Conservation (phyloP, 305 asterid genomes). For the Ajuga reptans region DNA sequence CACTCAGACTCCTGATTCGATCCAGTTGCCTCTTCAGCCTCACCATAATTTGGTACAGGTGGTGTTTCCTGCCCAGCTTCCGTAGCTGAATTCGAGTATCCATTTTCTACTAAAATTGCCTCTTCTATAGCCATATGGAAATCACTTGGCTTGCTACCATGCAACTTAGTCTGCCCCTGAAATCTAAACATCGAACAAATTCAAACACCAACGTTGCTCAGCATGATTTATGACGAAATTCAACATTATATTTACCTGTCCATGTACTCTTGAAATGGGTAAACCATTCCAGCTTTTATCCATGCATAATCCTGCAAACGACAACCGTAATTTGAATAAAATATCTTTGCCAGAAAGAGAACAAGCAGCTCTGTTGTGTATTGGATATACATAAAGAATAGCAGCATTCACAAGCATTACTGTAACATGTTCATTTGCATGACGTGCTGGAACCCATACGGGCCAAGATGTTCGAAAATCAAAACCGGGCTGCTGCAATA, state of each 20-base stretch:
- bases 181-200: slow-evolving; percentile 44
- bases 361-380: background rate
- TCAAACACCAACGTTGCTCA: slow-evolving; percentile 6
- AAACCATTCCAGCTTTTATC: slow-evolving; percentile 88
- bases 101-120: slow-evolving; percentile 60
- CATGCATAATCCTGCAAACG: slow-evolving; percentile 79
- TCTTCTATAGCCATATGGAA: slow-evolving; percentile 76
- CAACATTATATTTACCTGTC: slow-evolving; percentile 48
- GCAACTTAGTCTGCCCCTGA: slow-evolving; percentile 85
- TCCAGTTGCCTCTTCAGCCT: slow-evolving; percentile 65
- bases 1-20: slow-evolving; percentile 59
- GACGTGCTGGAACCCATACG: background rate
- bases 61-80: slow-evolving; percentile 37
- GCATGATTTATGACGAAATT: slow-evolving; percentile 14
- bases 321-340: slow-evolving; percentile 13
- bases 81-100: slow-evolving; percentile 29
- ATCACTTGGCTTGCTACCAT: slow-evolving; percentile 80
- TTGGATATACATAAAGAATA: background rate
- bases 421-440: background rate
- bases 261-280: slow-evolving; percentile 71
- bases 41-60: slow-evolving; percentile 28
- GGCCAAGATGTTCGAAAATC: slow-evolving; percentile 7
- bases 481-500: background rate
- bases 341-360: slow-evolving; percentile 9
- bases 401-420: slow-evolving; percentile 8